Evolutionary conservation across 2,329 filamentous ascomycete genomes (phyloP).

Genomic region (Fusarium nanum): DNA sequence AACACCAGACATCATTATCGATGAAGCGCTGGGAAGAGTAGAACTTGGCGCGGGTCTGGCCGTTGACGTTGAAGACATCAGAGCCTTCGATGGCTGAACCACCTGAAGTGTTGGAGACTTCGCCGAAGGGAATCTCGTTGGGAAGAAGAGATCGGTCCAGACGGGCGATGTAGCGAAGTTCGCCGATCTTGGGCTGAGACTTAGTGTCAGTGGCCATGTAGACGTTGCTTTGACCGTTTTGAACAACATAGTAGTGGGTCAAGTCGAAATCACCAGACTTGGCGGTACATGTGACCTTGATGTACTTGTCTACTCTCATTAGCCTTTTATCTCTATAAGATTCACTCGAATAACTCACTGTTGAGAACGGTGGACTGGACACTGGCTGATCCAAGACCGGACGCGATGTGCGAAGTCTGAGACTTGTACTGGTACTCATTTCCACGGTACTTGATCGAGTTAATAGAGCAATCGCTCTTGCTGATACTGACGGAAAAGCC

Average conservation of each 20-base stretch:
- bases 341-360: conserved; percentile 31
- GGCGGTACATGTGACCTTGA: conserved; percentile 71
- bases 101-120: conserved; percentile 65
- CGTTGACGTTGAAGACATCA: conserved; percentile 68
- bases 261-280: conserved; percentile 58
- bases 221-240: conserved; percentile 69
- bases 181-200: conserved; percentile 65
- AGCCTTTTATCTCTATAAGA: not conserved
- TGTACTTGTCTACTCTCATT: conserved; percentile 54
- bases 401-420: conserved; percentile 55
- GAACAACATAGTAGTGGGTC: conserved; percentile 73
- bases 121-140: conserved; percentile 64
- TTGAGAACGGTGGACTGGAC: conserved; percentile 61
- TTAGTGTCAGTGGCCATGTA: conserved; percentile 73
- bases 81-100: conserved; percentile 66
- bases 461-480: conserved; percentile 70
- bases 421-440: conserved; percentile 67
- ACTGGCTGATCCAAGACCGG: conserved; percentile 60
- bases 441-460: conserved; percentile 69
- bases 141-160: conserved; percentile 64
- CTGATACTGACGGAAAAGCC: conserved; percentile 63
- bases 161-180: conserved; percentile 73
- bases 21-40: conserved; percentile 77
- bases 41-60: conserved; percentile 76
- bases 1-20: conserved; percentile 73